Evolutionary conservation across 1,284 basidiomycete genomes (phyloP), one percentile per base, ranked within the genome.

Genomic region (Takashimella tepidaria): DNA sequence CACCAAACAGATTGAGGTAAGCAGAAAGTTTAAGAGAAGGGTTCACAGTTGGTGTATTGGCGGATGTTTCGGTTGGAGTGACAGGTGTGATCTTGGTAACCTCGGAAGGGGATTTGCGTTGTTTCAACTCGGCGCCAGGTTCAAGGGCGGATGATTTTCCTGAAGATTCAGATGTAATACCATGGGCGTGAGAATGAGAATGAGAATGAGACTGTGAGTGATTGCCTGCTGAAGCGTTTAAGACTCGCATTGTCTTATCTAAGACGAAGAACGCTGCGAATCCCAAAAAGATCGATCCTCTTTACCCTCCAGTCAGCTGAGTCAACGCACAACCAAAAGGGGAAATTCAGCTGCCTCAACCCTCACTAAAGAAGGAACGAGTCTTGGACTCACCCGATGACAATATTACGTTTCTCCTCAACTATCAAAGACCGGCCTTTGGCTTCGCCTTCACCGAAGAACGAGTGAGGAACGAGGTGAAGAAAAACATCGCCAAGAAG

Each of bases 191-290:
- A 20, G 59, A 61, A 61, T 88, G 85, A 5, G 78, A 77, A 62
- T 82, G 67, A 10, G 55, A 44, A 47, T 60, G 58, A 1, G 51
- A 54, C 4, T 59, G 52, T 5, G 56, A 62, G 37, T 59, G 64
- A 49, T 80, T 80, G 25, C 84, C 82, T 1, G 71, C 64, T 8
- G 60, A 59, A 2, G 69, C 56, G 49, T 60, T 72, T 20, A 92
- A 79, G 13, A 91, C 89, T 24, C 89, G 83, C 61, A 92, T 81
- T 1, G 87, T 84, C 77, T 92, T 92, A 72, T 92, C 89, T 81
- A 92, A 88, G 60, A 91, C 80, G 76, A 92, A 92, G 77, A 92
- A 92, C 0, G 86, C 76, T 22, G 88, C 84, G 73, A 92, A 92
- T 8, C 90, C 89, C 24, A 84, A 64, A 68, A 92, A 91, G 59